A percentile compares a stretch with the other conserved stretches of the same genome.
phyloP scores from a whole-genome alignment of 768 basidiomycete species.

The Boletus subcaerulescens region DNA sequence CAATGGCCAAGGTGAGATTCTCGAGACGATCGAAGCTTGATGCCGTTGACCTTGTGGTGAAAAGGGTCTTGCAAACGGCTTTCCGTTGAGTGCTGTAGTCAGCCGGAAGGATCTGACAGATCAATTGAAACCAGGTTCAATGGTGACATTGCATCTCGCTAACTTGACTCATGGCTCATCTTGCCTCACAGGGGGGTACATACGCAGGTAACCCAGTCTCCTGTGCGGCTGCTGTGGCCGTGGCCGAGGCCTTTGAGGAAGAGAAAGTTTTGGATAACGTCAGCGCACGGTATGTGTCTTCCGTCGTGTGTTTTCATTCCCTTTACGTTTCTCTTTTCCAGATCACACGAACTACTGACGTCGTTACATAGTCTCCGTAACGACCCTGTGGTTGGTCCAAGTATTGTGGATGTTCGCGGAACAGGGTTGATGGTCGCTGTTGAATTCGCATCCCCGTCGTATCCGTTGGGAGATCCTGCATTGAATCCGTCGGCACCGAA shows the following conservation, averaged over 20 bases:
- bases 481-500: conserved; percentile 37
- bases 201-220: conserved; percentile 91
- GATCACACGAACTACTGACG: conserved; percentile 70
- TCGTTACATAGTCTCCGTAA: conserved; percentile 55
- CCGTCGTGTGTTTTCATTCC: neutral
- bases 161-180: conserved; percentile 5
- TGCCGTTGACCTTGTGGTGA: conserved; percentile 3
- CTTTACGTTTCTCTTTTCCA: conserved; percentile 24
- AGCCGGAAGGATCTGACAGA: conserved; percentile 81
- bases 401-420: conserved; percentile 86
- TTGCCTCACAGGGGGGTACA: conserved; percentile 63
- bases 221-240: conserved; percentile 88
- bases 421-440: conserved; percentile 86
- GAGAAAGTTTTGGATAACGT: conserved; percentile 87
- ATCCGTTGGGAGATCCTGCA: conserved; percentile 48
- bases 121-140: conserved; percentile 70
- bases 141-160: conserved; percentile 43
- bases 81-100: conserved; percentile 87
- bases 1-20: conserved; percentile 74
- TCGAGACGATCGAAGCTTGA: neutral
- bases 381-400: conserved; percentile 47
- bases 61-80: conserved; percentile 85
- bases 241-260: conserved; percentile 69
- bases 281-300: conserved; percentile 50
- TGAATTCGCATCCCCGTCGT: conserved; percentile 68